Conservation (phyloP, 768 basidiomycete species). For the Lyophyllum atratum region DNA sequence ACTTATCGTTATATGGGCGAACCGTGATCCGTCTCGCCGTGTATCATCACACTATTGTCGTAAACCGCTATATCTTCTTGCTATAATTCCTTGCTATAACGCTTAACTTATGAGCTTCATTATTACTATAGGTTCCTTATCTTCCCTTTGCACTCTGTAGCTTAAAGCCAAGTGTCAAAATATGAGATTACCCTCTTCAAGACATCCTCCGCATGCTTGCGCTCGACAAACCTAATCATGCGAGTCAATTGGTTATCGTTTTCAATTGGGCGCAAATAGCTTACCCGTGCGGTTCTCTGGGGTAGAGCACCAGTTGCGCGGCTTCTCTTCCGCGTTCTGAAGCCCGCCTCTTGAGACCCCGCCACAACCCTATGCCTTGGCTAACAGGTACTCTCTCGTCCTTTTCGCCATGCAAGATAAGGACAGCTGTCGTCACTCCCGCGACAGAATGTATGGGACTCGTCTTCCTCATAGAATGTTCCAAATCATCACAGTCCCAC, state of each 20-base stretch:
- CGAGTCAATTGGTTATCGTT: slow-evolving; percentile 1
- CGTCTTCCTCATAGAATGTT: slow-evolving; percentile 20
- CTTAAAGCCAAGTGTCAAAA: slow-evolving; percentile 25
- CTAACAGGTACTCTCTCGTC: slow-evolving; percentile 52
- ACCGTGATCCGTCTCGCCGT: slow-evolving; percentile 4
- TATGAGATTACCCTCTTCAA: slow-evolving; percentile 27
- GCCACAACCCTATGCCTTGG: slow-evolving; percentile 34
- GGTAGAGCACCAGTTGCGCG: slow-evolving; percentile 33
- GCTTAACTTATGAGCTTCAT: not conserved
- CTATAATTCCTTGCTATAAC: not conserved
- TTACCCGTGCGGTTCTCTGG: slow-evolving; percentile 37
- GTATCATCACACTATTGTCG: not conserved
- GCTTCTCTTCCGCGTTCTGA: slow-evolving; percentile 27
- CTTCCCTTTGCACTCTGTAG: not conserved
- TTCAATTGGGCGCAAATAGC: not conserved
- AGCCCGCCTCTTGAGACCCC: slow-evolving; percentile 32
- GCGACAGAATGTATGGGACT: slow-evolving; percentile 38
- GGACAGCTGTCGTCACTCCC: slow-evolving; percentile 44
- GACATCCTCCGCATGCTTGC: slow-evolving; percentile 32
- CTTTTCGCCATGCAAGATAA: slow-evolving; percentile 51
- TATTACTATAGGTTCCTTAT: not conserved
- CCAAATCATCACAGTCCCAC: slow-evolving; percentile 26
- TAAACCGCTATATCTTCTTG: slow-evolving; percentile 1
- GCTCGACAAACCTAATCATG: slow-evolving; percentile 30
- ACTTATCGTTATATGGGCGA: not conserved